Percentiles rank a stretch among this genome's conserved stretches.
phyloP scores from a whole-genome alignment of 331 rosid species.

The Pyrus hybrid region DNA sequence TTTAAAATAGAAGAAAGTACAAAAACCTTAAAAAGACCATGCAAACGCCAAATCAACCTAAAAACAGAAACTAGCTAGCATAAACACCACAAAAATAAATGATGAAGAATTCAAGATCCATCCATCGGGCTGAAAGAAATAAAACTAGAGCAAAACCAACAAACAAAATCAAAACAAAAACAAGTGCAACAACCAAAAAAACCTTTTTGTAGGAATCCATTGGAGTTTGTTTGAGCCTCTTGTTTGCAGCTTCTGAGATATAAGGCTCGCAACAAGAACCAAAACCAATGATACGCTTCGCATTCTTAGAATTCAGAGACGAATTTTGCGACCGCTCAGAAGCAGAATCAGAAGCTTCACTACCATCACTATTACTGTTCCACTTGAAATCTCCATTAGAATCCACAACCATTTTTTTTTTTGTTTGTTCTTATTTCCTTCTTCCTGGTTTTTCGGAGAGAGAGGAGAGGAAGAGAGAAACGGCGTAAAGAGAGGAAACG shows the following conservation, averaged over 20 bases:
- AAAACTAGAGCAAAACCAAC: not conserved
- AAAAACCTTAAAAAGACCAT: not conserved
- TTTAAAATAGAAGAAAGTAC: too few species aligned
- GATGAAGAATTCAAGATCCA: not conserved
- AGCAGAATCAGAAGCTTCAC: not conserved
- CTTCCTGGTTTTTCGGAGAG: not conserved
- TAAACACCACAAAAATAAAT: not conserved
- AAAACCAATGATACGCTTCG: not conserved
- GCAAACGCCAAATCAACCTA: not conserved
- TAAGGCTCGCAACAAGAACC: not conserved
- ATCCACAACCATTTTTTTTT: not conserved
- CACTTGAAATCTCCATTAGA: not conserved
- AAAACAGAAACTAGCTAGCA: not conserved
- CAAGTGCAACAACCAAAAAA: too few species aligned
- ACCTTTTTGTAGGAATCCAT: not conserved
- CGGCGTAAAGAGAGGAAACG: not conserved
- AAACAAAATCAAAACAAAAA: not conserved
- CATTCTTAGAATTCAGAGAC: not conserved
- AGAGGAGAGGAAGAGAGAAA: not conserved
- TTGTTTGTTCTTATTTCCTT: not conserved
- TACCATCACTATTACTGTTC: not conserved
- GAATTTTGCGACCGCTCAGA: not conserved
- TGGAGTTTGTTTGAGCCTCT: slow-evolving; percentile 5
- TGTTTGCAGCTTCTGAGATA: slow-evolving; percentile 6
- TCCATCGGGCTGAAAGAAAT: not conserved